These are phyloP conservation scores for Zymoseptoria crescenta DNA, from an alignment of 2,329 filamentous ascomycete species.

Conservation along the genomic window DNA sequence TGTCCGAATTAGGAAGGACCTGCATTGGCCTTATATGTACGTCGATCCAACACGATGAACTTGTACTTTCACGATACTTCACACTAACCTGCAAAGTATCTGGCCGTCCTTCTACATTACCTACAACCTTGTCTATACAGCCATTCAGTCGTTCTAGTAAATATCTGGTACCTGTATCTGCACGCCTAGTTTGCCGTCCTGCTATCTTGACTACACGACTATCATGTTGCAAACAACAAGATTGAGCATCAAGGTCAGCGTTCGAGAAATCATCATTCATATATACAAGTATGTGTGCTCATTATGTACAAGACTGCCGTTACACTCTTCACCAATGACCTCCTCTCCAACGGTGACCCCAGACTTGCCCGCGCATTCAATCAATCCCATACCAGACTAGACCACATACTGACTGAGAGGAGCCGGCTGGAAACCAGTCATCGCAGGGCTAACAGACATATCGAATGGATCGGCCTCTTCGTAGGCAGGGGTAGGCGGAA, in stretches of 20 bases:
- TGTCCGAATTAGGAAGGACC: background rate
- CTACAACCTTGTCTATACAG: too few relatives aligned
- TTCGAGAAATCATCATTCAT: background rate
- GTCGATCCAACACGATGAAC: background rate
- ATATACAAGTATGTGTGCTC: background rate
- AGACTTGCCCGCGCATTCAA: background rate
- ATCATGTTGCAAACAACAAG: too few relatives aligned
- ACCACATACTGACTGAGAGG: background rate
- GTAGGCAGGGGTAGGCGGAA: slow-evolving; percentile 35
- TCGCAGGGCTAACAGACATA: slow-evolving; percentile 14
- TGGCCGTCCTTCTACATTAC: too few relatives aligned
- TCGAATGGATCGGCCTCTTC: slow-evolving; percentile 33
- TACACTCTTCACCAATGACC: background rate
- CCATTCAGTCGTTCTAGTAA: too few relatives aligned
- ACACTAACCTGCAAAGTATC: background rate
- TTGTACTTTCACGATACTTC: background rate
- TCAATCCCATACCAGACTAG: background rate
- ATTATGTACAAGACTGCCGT: background rate
- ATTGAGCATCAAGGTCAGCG: background rate
- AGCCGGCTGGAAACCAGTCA: background rate
- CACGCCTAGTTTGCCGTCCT: background rate
- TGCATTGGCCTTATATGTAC: too few relatives aligned
- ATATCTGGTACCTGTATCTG: background rate
- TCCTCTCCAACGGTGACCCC: background rate
- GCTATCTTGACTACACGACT: background rate